phyloP scores from a whole-genome alignment of 1,284 basidiomycete species.

The Cutaneotrichosporon cavernicola region DNA sequence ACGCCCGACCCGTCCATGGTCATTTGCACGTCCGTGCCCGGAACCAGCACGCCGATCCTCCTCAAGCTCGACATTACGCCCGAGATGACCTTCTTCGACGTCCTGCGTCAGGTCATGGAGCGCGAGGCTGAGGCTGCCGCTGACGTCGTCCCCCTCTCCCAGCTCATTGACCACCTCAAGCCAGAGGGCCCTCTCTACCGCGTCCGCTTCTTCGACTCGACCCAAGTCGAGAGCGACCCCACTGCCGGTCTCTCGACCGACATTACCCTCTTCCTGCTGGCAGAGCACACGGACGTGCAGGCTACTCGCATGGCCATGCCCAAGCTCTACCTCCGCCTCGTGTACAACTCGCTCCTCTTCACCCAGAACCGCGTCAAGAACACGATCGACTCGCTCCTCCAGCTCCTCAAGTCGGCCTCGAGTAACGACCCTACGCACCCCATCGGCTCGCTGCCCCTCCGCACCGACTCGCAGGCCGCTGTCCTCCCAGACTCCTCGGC shows the following conservation, averaged over 20 bases:
- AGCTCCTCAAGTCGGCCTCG: constrained; percentile 70
- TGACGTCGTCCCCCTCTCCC: constrained; percentile 80
- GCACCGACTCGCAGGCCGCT: constrained; percentile 69
- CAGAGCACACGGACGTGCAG: constrained; percentile 66
- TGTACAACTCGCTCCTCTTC: constrained; percentile 96
- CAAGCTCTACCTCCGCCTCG: constrained; percentile 70
- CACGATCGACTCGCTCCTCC: constrained; percentile 82
- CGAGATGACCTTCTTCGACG: constrained; percentile 84
- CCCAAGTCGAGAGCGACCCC: constrained; percentile 71
- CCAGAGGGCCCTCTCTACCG: constrained; percentile 73
- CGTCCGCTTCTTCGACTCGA: constrained; percentile 86
- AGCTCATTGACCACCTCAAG: constrained; percentile 69
- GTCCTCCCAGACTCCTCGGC: constrained; percentile 80
- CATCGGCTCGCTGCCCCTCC: constrained; percentile 73
- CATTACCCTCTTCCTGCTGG: constrained; percentile 68
- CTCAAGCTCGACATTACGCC: constrained; percentile 83
- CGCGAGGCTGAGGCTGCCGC: constrained; percentile 80
- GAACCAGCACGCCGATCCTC: constrained; percentile 75
- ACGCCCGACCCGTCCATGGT: constrained; percentile 94
- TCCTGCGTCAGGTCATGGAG: constrained; percentile 62
- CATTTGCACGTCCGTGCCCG: constrained; percentile 79
- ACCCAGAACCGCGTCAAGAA: constrained; percentile 71
- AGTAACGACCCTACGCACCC: constrained; percentile 60
- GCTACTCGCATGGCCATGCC: constrained; percentile 66
- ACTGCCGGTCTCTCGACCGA: constrained; percentile 84